Evolutionary conservation across 2,329 filamentous ascomycete species (phyloP).

Genomic region (Nemania diffusa): DNA sequence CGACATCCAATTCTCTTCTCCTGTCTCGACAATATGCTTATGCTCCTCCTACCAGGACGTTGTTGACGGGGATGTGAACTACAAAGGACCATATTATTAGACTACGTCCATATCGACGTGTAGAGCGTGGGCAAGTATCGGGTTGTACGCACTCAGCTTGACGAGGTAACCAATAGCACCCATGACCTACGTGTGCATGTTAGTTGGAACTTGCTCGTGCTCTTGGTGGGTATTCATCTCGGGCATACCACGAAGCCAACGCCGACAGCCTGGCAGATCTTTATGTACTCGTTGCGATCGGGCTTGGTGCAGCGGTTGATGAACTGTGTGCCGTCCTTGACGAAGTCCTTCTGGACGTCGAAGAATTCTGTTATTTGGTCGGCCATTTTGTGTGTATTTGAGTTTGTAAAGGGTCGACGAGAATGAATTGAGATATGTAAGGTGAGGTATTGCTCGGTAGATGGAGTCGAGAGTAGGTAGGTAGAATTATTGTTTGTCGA

Average conservation of each 20-base stretch:
- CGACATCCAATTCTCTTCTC: slow-evolving; percentile 12
- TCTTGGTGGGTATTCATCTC: neutral
- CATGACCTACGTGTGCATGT: slow-evolving; percentile 33
- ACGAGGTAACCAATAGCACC: slow-evolving; percentile 73
- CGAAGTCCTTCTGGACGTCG: slow-evolving; percentile 74
- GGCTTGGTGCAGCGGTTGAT: slow-evolving; percentile 71
- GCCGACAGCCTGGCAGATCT: slow-evolving; percentile 68
- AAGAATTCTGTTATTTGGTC: slow-evolving; percentile 77
- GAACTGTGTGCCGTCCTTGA: slow-evolving; percentile 71
- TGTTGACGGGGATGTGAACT: slow-evolving; percentile 78
- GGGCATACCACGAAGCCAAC: slow-evolving; percentile 70
- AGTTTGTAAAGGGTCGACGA: neutral
- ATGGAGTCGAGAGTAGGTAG: neutral
- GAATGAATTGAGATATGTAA: neutral
- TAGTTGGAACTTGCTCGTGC: neutral
- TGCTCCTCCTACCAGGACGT: slow-evolving; percentile 74
- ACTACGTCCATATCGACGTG: neutral
- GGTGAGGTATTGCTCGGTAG: neutral
- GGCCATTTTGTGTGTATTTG: slow-evolving; percentile 59
- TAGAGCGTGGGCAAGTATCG: neutral
- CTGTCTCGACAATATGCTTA: slow-evolving; percentile 49
- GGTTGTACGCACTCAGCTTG: slow-evolving; percentile 68
- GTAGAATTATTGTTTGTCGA: slow-evolving; percentile 5
- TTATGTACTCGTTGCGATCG: slow-evolving; percentile 58
- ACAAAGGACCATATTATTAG: slow-evolving; percentile 11